A percentile compares a stretch with the other conserved stretches of the same genome.
These are phyloP conservation scores for Shiraia sp. DNA, from an alignment of 2,329 filamentous ascomycete species.

Conservation along the genomic window DNA sequence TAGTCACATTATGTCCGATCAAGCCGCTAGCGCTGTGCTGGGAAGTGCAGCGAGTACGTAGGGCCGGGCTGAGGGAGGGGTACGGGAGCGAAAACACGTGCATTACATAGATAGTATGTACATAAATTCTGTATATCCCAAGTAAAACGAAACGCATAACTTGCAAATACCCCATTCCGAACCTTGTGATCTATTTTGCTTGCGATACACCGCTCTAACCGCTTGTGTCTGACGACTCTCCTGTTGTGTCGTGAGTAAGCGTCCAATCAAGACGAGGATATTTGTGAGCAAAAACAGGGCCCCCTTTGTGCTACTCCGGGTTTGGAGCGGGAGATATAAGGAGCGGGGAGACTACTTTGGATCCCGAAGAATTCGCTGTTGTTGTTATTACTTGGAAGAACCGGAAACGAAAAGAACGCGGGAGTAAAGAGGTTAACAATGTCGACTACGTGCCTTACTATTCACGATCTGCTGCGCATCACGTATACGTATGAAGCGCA, in stretches of 20 bases:
- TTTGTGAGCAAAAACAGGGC: conserved; percentile 23
- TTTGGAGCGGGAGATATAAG: conserved; percentile 5
- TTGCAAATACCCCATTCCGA: too few species aligned
- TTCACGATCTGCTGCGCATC: conserved; percentile 40
- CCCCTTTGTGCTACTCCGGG: conserved; percentile 1
- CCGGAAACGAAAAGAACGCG: not conserved
- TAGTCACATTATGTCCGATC: not conserved
- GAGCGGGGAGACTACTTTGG: not conserved
- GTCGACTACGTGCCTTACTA: conserved; percentile 36
- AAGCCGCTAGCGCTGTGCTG: too few species aligned
- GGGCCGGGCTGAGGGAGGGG: too few species aligned
- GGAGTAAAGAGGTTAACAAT: conserved; percentile 5
- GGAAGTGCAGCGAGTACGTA: too few species aligned
- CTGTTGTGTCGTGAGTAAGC: conserved; percentile 2
- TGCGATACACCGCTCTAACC: too few species aligned
- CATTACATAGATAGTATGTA: too few species aligned
- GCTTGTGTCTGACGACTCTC: not conserved
- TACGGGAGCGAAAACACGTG: too few species aligned
- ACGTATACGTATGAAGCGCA: conserved; percentile 39
- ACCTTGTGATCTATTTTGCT: too few species aligned
- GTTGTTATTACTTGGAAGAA: not conserved
- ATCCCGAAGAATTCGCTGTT: too few species aligned
- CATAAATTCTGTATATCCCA: too few species aligned
- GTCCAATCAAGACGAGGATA: conserved; percentile 22
- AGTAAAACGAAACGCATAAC: too few species aligned